Evolutionary conservation across 768 basidiomycete genomes (phyloP).

Genomic region (Amanita fuliginea): DNA sequence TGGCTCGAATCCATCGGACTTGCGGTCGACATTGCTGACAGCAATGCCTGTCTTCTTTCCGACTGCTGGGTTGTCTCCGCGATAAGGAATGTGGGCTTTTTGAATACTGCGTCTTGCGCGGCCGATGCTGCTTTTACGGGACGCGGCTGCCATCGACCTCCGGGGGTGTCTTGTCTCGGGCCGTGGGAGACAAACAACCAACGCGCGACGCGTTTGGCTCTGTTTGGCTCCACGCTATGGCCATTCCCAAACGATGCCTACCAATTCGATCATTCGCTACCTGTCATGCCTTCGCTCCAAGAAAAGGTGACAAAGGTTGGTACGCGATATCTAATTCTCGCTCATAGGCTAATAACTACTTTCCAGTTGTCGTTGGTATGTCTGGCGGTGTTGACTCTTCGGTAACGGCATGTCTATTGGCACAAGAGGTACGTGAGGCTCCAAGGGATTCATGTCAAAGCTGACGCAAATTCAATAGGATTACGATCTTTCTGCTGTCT

Average conservation of each 20-base stretch:
- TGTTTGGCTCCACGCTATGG: not conserved
- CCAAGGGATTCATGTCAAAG: too few relatives aligned
- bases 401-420: constrained; percentile 69
- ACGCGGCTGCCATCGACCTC: constrained; percentile 29
- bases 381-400: constrained; percentile 95
- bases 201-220: constrained; percentile 5
- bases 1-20: constrained; percentile 75
- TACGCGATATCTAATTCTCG: not conserved
- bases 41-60: constrained; percentile 75
- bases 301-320: constrained; percentile 9
- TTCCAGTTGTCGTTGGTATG: constrained; percentile 80
- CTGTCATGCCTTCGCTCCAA: not conserved
- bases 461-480: constrained; percentile 30
- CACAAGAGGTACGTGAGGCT: constrained; percentile 40
- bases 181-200: constrained; percentile 7
- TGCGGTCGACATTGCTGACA: constrained; percentile 56
- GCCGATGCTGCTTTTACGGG: constrained; percentile 36
- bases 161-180: not conserved
- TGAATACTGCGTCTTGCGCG: constrained; percentile 42
- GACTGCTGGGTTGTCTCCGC: constrained; percentile 64
- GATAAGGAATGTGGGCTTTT: constrained; percentile 65
- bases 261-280: too few relatives aligned
- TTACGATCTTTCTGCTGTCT: constrained; percentile 77
- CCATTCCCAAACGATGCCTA: too few relatives aligned
- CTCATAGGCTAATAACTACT: not conserved